These are phyloP conservation scores for Alternaria sp. DNA, from an alignment of 2,329 filamentous ascomycete genomes.

Conservation along the genomic window DNA sequence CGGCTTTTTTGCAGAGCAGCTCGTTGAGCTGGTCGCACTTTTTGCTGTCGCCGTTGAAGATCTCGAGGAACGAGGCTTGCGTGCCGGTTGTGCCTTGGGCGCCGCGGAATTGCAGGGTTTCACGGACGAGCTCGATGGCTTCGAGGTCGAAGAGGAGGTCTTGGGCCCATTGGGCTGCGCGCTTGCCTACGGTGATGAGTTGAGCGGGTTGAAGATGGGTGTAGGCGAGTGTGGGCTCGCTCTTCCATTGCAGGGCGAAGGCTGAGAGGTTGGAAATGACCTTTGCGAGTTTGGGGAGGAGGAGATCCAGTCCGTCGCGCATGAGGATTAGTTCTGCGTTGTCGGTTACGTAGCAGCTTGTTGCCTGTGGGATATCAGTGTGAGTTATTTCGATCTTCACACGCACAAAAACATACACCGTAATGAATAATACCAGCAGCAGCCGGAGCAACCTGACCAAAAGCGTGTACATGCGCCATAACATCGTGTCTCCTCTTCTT, in stretches of 20 bases:
- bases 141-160: conserved; percentile 77
- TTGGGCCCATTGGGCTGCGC: conserved; percentile 76
- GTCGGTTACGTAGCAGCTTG: conserved; percentile 36
- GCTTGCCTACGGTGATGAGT: conserved; percentile 70
- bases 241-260: conserved; percentile 77
- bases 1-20: conserved; percentile 69
- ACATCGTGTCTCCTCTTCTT: conserved; percentile 68
- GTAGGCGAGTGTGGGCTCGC: conserved; percentile 74
- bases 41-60: conserved; percentile 66
- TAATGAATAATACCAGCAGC: conserved; percentile 85
- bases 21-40: conserved; percentile 69
- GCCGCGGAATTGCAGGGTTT: conserved; percentile 76
- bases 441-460: conserved; percentile 73
- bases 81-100: conserved; percentile 54
- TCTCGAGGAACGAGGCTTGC: conserved; percentile 72
- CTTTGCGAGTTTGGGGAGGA: conserved; percentile 78
- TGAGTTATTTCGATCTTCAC: background rate
- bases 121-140: conserved; percentile 71
- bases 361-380: conserved; percentile 69
- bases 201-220: conserved; percentile 74
- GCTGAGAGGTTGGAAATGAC: conserved; percentile 75
- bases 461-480: conserved; percentile 74
- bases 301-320: conserved; percentile 74
- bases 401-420: conserved; percentile 54
- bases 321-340: conserved; percentile 66